phyloP scores from a whole-genome alignment of 139 green algal species.

The Chara braunii region DNA sequence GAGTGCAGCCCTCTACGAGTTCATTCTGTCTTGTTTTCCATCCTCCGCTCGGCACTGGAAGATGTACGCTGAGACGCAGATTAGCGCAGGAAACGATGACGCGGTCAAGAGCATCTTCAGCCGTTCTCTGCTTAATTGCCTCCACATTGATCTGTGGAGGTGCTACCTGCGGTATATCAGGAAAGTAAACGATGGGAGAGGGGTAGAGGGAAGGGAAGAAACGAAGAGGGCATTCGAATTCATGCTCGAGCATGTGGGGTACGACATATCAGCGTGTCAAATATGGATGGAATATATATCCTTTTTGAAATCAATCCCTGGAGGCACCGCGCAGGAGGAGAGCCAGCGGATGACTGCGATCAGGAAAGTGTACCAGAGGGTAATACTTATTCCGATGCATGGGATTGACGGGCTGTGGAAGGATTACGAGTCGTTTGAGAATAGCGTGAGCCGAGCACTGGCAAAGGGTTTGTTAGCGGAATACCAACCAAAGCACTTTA shows the following conservation, averaged over 20 bases:
- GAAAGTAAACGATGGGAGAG: conserved; percentile 51
- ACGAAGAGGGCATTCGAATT: conserved; percentile 72
- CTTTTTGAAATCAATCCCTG: conserved; percentile 53
- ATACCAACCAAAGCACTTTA: conserved; percentile 62
- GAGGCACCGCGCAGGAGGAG: conserved; percentile 14
- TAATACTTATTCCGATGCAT: conserved; percentile 63
- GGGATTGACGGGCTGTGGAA: conserved; percentile 74
- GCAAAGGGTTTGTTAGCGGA: conserved; percentile 65
- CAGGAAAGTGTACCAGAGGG: conserved; percentile 63
- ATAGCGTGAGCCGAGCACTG: conserved; percentile 42
- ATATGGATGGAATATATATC: conserved; percentile 80
- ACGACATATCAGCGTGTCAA: conserved; percentile 23
- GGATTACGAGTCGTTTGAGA: conserved; percentile 82
- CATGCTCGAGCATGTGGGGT: conserved; percentile 69
- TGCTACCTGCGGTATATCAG: conserved; percentile 77
- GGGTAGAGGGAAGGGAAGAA: conserved; percentile 53
- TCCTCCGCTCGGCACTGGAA: conserved; percentile 42
- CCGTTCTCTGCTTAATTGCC: conserved; percentile 68
- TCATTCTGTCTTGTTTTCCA: conserved; percentile 12
- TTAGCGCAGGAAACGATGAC: conserved; percentile 34
- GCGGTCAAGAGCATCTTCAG: conserved; percentile 65
- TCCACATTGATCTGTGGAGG: conserved; percentile 62
- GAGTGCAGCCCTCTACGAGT: neutral
- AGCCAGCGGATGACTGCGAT: conserved; percentile 11
- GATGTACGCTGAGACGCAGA: conserved; percentile 56